Evolutionary conservation across 495 filamentous ascomycete genomes (phyloP), one percentile per base, ranked within the genome.

Genomic region (Hyaloscypha variabilis): DNA sequence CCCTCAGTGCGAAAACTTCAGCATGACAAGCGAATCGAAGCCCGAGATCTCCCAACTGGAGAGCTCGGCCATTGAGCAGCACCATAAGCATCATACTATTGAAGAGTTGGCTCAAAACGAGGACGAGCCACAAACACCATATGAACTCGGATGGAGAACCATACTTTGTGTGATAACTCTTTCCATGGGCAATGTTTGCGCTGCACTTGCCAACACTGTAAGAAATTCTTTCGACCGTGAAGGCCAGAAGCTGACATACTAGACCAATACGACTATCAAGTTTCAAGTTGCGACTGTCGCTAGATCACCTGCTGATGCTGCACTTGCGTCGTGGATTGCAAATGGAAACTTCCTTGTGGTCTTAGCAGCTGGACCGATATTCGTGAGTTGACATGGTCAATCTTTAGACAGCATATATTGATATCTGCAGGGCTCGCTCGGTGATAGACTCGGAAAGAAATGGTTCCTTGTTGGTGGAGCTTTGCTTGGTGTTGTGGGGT

Each of bases 231-330:
- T 23, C 14, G 8, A 52, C 21, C n/a, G 5, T 1, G 4, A 6
- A 6, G 19, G 23, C 19, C 23, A 23, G 21, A 24, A 51, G 1
- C 59, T 63, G 31, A 53, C 21, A 0, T 10, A 1, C 0, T 17
- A 67, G 65, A 67, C 65, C 26, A 67, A 67, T 52, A 67, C 65
- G n/a, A 67, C 65, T 8, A 63, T 67, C 53, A 62, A 67, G 34
- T 67, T 67, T 26, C 65, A 67, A 54, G 59, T 67, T 24, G 54
- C 60, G 50, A 52, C 60, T 0, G 28, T 63, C 8, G 65, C 65
- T 2, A 62, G 36, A 39, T 67, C 65, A 24, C 59, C 65, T 19
- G 54, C 59, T 0, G 65, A 67, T 42, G 59, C 65, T 8, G 52
- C 34, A 17, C 59, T 63, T n/a, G 65, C 65, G 14, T 63, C 65